A percentile compares a stretch with the other conserved stretches of the same genome.
Conservation (phyloP, 2,329 filamentous ascomycete genomes). For the Ramularia collo-cygni region DNA sequence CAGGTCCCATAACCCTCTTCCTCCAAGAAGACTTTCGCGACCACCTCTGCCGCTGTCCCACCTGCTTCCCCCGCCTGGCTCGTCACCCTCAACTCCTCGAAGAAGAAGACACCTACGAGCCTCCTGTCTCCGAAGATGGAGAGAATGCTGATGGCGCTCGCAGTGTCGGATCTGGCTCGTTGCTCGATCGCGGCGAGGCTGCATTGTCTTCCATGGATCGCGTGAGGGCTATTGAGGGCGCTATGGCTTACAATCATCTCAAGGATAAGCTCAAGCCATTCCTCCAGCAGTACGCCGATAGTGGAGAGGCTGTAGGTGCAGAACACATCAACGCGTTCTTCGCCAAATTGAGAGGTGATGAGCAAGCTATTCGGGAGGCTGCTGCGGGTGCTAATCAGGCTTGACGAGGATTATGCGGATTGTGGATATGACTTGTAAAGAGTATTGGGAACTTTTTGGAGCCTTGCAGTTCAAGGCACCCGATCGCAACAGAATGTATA, state of each 20-base stretch:
- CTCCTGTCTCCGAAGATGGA: conserved; percentile 64
- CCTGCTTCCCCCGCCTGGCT: conserved; percentile 69
- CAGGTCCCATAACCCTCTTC: conserved; percentile 70
- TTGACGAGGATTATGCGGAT: no score
- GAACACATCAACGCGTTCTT: conserved; percentile 97
- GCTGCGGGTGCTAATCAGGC: conserved; percentile 25
- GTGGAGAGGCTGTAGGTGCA: conserved; percentile 76
- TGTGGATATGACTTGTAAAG: no score
- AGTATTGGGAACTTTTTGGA: no score
- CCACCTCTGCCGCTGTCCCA: conserved; percentile 70
- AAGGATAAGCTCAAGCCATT: conserved; percentile 96
- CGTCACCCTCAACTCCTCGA: conserved; percentile 76
- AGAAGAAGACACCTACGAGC: conserved; percentile 91
- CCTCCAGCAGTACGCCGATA: conserved; percentile 88
- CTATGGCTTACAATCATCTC: conserved; percentile 96
- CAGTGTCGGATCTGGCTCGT: conserved; percentile 65
- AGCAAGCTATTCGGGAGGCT: conserved; percentile 41
- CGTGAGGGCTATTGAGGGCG: conserved; percentile 84
- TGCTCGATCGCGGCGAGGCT: conserved; percentile 87
- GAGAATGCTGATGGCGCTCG: conserved; percentile 37
- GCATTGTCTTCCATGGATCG: conserved; percentile 88
- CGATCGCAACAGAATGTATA: no score
- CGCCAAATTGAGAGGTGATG: conserved; percentile 85
- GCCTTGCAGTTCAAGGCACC: no score
- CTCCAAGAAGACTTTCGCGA: conserved; percentile 71